Conservation (phyloP, 805 yeast genomes). For the Metschnikowia arizonensis region DNA sequence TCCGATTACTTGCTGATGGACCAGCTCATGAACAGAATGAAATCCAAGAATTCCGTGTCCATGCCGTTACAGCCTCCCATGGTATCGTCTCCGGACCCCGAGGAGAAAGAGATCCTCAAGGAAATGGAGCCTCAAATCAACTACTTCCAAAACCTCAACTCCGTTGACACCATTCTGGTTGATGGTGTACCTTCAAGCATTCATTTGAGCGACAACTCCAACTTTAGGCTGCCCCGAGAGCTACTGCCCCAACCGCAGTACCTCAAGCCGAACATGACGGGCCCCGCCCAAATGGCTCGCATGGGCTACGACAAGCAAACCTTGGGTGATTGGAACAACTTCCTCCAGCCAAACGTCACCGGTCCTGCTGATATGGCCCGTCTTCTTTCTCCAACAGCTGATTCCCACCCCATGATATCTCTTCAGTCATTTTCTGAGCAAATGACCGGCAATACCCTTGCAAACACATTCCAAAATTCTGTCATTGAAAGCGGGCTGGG, state of each 20-base stretch:
- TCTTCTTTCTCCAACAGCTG: slow-evolving; percentile 21
- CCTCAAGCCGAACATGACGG: slow-evolving; percentile 44
- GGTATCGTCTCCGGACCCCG: slow-evolving; percentile 39
- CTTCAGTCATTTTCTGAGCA: slow-evolving; percentile 39
- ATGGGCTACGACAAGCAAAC: slow-evolving; percentile 13
- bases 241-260: slow-evolving; percentile 19
- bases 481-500: slow-evolving; percentile 12
- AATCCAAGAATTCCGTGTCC: slow-evolving; percentile 12
- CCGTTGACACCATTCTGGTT: slow-evolving; percentile 70
- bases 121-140: slow-evolving; percentile 74
- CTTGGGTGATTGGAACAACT: slow-evolving; percentile 6
- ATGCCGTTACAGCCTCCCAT: slow-evolving; percentile 12
- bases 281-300: slow-evolving; percentile 41
- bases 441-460: slow-evolving; percentile 36
- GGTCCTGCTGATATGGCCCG: slow-evolving; percentile 34
- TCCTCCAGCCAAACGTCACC: slow-evolving; percentile 27
- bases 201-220: slow-evolving; percentile 29
- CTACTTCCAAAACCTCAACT: slow-evolving; percentile 62
- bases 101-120: slow-evolving; percentile 65
- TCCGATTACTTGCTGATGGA: slow-evolving; percentile 70
- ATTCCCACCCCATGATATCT: slow-evolving; percentile 28
- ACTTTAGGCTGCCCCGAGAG: slow-evolving; percentile 11
- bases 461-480: slow-evolving; percentile 35
- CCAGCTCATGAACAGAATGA: slow-evolving; percentile 52
- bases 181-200: slow-evolving; percentile 64